phyloP scores from a whole-genome alignment of 176 grass and related monocot genomes.

The Hsuehochloa calcarea region DNA sequence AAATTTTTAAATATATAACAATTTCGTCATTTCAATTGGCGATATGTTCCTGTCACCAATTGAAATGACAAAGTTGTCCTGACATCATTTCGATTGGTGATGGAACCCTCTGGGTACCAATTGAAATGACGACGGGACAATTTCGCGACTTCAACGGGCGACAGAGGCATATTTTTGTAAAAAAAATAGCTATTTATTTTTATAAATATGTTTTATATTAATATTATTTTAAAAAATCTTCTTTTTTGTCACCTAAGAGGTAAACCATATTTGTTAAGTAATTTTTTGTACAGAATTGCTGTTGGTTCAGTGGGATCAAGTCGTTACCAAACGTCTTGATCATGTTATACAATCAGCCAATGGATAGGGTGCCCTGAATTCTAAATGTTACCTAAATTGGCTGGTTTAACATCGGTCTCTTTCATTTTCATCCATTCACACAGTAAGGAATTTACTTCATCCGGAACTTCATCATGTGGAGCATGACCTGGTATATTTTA shows the following conservation, averaged over 20 bases:
- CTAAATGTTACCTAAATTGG: slow-evolving; percentile 32
- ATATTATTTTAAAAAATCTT: no score
- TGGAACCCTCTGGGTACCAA: no score
- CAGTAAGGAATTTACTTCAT: slow-evolving; percentile 66
- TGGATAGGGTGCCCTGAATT: background rate
- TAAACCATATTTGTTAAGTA: background rate
- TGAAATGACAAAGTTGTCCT: no score
- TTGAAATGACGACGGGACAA: no score
- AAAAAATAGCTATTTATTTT: no score
- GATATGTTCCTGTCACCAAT: no score
- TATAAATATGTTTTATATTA: no score
- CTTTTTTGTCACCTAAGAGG: background rate
- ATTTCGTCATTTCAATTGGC: no score
- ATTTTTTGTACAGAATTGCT: background rate
- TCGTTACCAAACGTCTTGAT: slow-evolving; percentile 1
- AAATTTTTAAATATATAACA: no score
- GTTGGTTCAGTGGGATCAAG: background rate
- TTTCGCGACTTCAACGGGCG: no score
- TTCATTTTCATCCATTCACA: slow-evolving; percentile 59
- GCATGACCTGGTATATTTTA: slow-evolving; percentile 64
- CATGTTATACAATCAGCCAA: slow-evolving; percentile 22
- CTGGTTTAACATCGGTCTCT: slow-evolving; percentile 37
- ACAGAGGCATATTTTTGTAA: no score
- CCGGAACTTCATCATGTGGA: slow-evolving; percentile 87
- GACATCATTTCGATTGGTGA: no score